Percentiles rank a stretch among this genome's conserved stretches.
These are phyloP conservation scores for Calonectria pseudoturangicola DNA, from an alignment of 2,329 filamentous ascomycete species.

Conservation along the genomic window DNA sequence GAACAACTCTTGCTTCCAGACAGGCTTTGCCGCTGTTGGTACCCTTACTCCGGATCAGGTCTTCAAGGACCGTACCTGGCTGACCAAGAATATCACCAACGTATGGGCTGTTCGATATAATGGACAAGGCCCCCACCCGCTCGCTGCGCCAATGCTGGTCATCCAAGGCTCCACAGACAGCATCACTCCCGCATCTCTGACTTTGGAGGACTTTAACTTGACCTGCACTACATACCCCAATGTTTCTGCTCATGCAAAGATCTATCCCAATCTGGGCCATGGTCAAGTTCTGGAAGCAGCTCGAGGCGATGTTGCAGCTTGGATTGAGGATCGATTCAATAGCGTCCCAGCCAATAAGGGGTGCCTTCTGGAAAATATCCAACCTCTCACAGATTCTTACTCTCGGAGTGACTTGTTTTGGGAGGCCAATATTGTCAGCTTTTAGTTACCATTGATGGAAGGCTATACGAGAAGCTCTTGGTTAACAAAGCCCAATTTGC, in stretches of 20 bases:
- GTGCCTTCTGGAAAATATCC: neutral
- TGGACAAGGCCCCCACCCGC: conserved; percentile 9
- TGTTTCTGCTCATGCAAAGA: conserved; percentile 6
- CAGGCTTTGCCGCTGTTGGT: neutral
- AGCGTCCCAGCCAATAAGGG: neutral
- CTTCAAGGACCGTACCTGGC: conserved; percentile 11
- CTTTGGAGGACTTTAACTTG: conserved; percentile 5
- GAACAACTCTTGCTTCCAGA: conserved; percentile 17
- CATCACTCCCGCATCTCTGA: neutral
- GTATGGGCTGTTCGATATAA: conserved; percentile 1
- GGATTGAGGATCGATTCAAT: conserved; percentile 12
- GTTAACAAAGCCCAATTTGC: neutral
- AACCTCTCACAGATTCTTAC: neutral
- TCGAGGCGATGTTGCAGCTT: neutral
- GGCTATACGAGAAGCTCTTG: neutral
- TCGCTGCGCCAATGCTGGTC: conserved; percentile 3
- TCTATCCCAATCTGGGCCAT: conserved; percentile 1
- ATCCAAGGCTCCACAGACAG: conserved; percentile 12
- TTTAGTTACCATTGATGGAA: neutral
- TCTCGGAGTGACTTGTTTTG: conserved; percentile 19
- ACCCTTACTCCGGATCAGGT: neutral
- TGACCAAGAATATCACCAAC: neutral
- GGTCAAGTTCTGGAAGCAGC: conserved; percentile 13
- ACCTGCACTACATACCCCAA: conserved; percentile 4
- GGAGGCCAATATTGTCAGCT: conserved; percentile 7